A percentile compares a stretch with the other conserved stretches of the same genome.
Conservation (phyloP, 768 basidiomycete genomes). For the Scleroderma citrinum region DNA sequence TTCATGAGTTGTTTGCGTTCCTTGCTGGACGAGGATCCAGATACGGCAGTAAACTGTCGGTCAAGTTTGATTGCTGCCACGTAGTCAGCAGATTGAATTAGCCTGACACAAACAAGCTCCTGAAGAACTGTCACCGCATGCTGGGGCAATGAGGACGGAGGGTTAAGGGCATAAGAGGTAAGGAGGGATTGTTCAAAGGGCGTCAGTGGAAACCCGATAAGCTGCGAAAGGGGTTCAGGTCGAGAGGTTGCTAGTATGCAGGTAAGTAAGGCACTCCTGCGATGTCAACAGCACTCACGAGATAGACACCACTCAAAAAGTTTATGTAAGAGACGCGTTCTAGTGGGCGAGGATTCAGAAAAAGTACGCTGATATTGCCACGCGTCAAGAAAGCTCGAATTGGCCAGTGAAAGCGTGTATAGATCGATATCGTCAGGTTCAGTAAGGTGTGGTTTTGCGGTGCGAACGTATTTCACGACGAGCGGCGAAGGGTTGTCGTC, state of each 20-base stretch:
- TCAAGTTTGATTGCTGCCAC: constrained; percentile 73
- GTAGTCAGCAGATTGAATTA: constrained; percentile 67
- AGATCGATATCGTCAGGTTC: constrained; percentile 65
- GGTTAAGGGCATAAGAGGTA: constrained; percentile 51
- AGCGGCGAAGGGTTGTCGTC: constrained; percentile 42
- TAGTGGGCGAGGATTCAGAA: constrained; percentile 48
- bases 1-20: constrained; percentile 67
- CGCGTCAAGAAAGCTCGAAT: constrained; percentile 59
- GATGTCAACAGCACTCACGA: constrained; percentile 41
- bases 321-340: constrained; percentile 50
- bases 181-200: constrained; percentile 57
- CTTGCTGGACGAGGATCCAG: constrained; percentile 25
- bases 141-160: constrained; percentile 42
- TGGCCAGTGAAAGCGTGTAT: constrained; percentile 64
- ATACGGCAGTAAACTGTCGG: constrained; percentile 45
- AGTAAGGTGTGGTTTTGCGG: constrained; percentile 64
- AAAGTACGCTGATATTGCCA: constrained; percentile 75
- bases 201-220: constrained; percentile 63
- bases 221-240: constrained; percentile 48
- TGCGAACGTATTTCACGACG: constrained; percentile 68
- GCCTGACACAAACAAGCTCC: constrained; percentile 73
- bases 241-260: constrained; percentile 49
- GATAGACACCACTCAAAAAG: constrained; percentile 63
- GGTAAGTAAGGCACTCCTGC: background rate
- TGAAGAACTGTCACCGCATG: constrained; percentile 55